Evolutionary conservation across 2,329 filamentous ascomycete species (phyloP).

Genomic region (Scytalidium sp.): DNA sequence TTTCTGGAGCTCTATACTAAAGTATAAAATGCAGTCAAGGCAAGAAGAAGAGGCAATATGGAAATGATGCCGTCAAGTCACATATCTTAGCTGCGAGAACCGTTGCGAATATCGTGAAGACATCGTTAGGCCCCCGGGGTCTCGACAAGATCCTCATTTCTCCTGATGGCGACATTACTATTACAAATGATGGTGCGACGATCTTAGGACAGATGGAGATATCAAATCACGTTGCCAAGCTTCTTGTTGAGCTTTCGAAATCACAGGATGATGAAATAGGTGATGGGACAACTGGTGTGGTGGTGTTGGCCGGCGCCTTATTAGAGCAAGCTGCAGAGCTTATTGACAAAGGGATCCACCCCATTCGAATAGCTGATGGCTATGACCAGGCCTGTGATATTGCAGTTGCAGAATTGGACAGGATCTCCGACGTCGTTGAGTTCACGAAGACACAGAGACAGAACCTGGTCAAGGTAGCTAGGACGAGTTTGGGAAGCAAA

Average conservation of each 20-base stretch:
- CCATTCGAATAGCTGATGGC: constrained; percentile 96
- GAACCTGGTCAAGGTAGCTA: constrained; percentile 91
- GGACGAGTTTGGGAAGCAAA: constrained; percentile 95
- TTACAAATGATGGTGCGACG: constrained; percentile 98
- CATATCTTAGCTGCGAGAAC: constrained; percentile 97
- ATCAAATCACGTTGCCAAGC: constrained; percentile 95
- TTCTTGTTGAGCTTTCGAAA: constrained; percentile 94
- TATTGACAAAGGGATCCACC: constrained; percentile 99
- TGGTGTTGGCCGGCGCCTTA: constrained; percentile 90
- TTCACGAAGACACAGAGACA: constrained; percentile 77
- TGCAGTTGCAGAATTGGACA: constrained; percentile 86
- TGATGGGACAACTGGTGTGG: constrained; percentile 95
- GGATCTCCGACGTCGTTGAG: constrained; percentile 85
- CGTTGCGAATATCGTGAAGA: constrained; percentile 96
- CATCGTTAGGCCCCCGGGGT: constrained; percentile 89
- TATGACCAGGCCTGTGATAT: constrained; percentile 98
- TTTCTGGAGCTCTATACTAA: constrained; percentile 16
- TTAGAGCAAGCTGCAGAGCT: constrained; percentile 95
- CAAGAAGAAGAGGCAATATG: constrained; percentile 95
- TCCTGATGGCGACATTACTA: constrained; percentile 96
- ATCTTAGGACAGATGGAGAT: constrained; percentile 99
- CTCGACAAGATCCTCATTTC: constrained; percentile 99
- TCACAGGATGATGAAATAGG: constrained; percentile 99
- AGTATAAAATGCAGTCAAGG: constrained; percentile 66
- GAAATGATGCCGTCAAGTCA: constrained; percentile 95